A percentile compares a stretch with the other conserved stretches of the same genome.
These are phyloP conservation scores for Funneliformis caledonium DNA, from an alignment of 371 early-diverging fungal genomes.

Conservation along the genomic window DNA sequence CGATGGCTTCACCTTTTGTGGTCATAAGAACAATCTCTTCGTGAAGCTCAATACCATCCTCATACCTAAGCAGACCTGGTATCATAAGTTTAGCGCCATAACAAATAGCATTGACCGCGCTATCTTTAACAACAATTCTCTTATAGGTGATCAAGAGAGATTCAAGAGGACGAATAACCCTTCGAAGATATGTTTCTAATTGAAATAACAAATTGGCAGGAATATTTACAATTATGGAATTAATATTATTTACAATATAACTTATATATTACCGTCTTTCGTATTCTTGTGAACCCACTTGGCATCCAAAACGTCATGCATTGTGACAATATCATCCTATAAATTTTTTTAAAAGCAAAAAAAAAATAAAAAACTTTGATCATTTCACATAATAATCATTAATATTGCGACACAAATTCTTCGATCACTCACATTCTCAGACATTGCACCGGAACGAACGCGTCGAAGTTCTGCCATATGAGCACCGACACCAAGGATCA, in stretches of 20 bases:
- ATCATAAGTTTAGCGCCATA: conserved; percentile 99
- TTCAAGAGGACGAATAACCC: conserved; percentile 97
- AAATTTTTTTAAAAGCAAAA: background rate
- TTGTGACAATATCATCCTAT: conserved; percentile 94
- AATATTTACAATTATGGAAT: background rate
- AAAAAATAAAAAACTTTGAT: conserved; percentile 8
- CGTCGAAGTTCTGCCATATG: conserved; percentile 99
- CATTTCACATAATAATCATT: background rate
- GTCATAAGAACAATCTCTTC: conserved; percentile 99
- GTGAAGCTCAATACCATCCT: conserved; percentile 93
- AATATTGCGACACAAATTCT: background rate
- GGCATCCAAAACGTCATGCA: conserved; percentile 99
- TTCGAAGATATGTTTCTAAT: conserved; percentile 86
- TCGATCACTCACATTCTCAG: conserved; percentile 74
- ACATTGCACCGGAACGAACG: conserved; percentile 94
- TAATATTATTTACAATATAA: background rate
- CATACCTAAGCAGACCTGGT: conserved; percentile 97
- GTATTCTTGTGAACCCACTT: conserved; percentile 97
- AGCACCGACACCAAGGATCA: conserved; percentile 96
- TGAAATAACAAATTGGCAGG: background rate
- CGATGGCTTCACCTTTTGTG: conserved; percentile 99
- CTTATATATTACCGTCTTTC: conserved; percentile 77
- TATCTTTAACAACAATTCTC: conserved; percentile 99
- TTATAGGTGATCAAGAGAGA: conserved; percentile 94
- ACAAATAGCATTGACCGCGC: conserved; percentile 98